These are phyloP conservation scores for Pyrus communis DNA, from an alignment of 306 rosid genomes.

Conservation along the genomic window DNA sequence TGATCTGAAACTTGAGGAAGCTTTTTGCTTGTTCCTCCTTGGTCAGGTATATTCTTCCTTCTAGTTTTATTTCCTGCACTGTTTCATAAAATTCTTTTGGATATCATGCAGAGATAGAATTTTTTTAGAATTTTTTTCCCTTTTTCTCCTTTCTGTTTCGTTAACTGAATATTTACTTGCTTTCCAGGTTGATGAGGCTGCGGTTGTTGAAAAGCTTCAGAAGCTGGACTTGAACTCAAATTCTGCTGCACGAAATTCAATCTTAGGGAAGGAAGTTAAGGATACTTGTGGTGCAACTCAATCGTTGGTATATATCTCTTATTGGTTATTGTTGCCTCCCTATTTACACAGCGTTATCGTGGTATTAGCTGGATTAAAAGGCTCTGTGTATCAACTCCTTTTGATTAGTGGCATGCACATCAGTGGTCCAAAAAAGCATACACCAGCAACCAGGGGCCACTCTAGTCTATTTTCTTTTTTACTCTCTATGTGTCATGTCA, in stretches of 20 bases:
- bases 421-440: neutral
- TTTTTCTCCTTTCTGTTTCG: conserved; percentile 3
- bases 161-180: conserved; percentile 12
- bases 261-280: conserved; percentile 59
- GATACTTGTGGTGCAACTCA: conserved; percentile 49
- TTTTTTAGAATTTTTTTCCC: conserved; percentile 11
- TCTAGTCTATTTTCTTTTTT: neutral
- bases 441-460: neutral
- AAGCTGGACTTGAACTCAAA: conserved; percentile 57
- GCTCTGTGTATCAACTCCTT: neutral
- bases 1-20: conserved; percentile 83
- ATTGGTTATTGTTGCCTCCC: neutral
- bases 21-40: conserved; percentile 72
- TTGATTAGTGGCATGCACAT: neutral
- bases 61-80: neutral
- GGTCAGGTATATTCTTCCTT: conserved; percentile 51
- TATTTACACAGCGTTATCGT: neutral
- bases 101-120: conserved; percentile 14
- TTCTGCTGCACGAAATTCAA: conserved; percentile 40
- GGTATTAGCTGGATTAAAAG: neutral
- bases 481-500: neutral
- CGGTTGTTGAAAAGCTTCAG: conserved; percentile 71
- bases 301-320: conserved; percentile 59
- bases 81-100: conserved; percentile 8
- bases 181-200: conserved; percentile 68